Evolutionary conservation across 208 protist species (phyloP), one percentile per base, ranked within the genome.

Genomic region (Blechomonas ayalai): DNA sequence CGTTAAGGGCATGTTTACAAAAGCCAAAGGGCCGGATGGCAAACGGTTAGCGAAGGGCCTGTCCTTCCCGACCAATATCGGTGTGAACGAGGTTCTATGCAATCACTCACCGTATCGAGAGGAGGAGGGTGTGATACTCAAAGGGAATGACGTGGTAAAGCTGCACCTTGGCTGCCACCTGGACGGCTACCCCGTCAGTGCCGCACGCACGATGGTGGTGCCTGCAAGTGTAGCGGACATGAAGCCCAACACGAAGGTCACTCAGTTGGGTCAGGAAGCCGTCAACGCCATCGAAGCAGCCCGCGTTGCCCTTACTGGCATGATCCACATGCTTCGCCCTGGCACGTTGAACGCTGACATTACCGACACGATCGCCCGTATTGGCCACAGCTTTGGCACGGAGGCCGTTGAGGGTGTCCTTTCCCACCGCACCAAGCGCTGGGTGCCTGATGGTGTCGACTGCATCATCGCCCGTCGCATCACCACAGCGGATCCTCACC

Each of bases 61-160:
- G 22, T 83, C 92, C 24, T 99, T 98, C 75, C 97, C 97, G 42
- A 99, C 97, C 3, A 98, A 95, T 67, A 53, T 99, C 34, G 98
- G 95, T 18, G 79, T 99, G 26, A 98, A 99, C 70, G 91, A 98
- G 57, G 67, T 75, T 41, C 79, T 97, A 38, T 97, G 96, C 56
- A 97, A 99, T 73, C 96, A 92, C 71, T 95, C 91, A 13, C 97
- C 97, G 1, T 77, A 97, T 35, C 56, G 60, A 16, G 59, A 48
- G 22, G 61, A 71, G 40, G 78, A 97, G n/a, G 74, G 49, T n/a
- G 62, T 70, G 18, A 45, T 72, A 10, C 61, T 95, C 31, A 42
- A 73, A 42, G 75, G 60, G 7, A 89, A 89, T 26, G 97, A 99
- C 55, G 74, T 99, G 16, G 95, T 97, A 38, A 99, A 99, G 78